Percentiles rank a stretch among this genome's conserved stretches.
These are phyloP conservation scores for Heliamphora exappendiculata DNA, from an alignment of 148 eudicot species.

Conservation along the genomic window DNA sequence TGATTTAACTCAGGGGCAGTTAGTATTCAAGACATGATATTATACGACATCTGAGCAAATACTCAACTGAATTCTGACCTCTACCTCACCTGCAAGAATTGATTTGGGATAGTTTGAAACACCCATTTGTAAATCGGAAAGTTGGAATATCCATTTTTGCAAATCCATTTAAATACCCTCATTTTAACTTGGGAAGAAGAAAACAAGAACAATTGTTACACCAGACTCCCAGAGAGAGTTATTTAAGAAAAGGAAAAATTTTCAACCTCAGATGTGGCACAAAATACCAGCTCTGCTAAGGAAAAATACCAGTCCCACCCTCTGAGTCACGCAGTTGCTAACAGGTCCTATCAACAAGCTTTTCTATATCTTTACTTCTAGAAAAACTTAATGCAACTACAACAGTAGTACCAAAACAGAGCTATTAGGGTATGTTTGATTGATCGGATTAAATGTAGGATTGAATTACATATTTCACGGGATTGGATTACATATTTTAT, in stretches of 20 bases:
- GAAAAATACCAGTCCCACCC: background rate
- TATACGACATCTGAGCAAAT: background rate
- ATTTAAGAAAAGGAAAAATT: background rate
- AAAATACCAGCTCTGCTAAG: background rate
- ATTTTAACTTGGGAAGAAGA: background rate
- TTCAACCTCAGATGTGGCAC: too few relatives aligned
- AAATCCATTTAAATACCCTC: background rate
- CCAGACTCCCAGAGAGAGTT: background rate
- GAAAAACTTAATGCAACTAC: background rate
- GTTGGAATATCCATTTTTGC: background rate
- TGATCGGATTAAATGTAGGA: too few relatives aligned
- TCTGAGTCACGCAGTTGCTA: background rate
- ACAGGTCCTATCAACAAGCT: conserved; percentile 1
- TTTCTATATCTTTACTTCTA: background rate
- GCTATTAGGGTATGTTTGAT: too few relatives aligned
- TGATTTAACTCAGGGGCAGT: too few relatives aligned
- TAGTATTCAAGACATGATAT: background rate
- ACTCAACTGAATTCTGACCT: background rate
- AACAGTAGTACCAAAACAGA: background rate
- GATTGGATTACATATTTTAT: too few relatives aligned
- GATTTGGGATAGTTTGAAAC: background rate
- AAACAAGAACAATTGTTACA: background rate
- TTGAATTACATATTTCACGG: too few relatives aligned
- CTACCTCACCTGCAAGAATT: background rate
- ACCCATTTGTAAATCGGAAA: background rate